Base-by-base conservation (phyloP, 2,329 filamentous ascomycete species). In the Polychaeton citri region DNA sequence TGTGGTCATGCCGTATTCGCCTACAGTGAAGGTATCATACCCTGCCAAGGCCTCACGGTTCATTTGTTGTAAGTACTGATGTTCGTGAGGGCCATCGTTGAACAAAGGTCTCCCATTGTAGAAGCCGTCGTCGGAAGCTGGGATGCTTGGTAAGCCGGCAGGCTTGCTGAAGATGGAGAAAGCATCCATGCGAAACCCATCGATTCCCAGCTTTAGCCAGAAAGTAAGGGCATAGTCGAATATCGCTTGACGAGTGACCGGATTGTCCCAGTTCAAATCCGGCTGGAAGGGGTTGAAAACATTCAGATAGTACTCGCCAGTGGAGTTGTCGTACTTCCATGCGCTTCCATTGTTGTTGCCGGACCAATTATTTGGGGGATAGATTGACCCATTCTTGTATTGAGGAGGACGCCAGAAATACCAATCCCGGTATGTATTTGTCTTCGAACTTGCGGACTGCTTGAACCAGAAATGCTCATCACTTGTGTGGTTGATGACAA, bases 231-330 rank as follows among this genome's bases (percentile, higher is more conserved):
- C 69, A n/a, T n/a, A n/a, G 21, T 78, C 67, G 53, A 84, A 81
- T 5, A 87, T 76, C 2, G 80, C 82, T 32, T 72, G 61, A 12
- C 81, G 70, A 0, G 79, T 72, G 8, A 71, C 72, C 0, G 67
- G 65, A 38, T 79, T 81, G 50, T 88, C 80, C 81, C 82, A 90
- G 59, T 90, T 90, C n/a, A 90, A 66, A 47, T 90, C 84, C 0
- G 84, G 83, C 53, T 88, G 83, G 44, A 7, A 4, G 15, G 70
- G 71, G 5, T 78, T 75, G 54, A 84, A 92, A 7, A 90, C 66
- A 42, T 81, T 76, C 0, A 87, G 71, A 49, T 84, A 87, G 55
- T 84, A 87, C 57, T 87, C 79, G 33, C 69, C 65, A 0, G 80
- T 83, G 13, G 59, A 53, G 44, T 81, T 74, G 47, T 86, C 81